Evolutionary conservation across 768 basidiomycete genomes (phyloP).

Genomic region (Mrakia blollopis): DNA sequence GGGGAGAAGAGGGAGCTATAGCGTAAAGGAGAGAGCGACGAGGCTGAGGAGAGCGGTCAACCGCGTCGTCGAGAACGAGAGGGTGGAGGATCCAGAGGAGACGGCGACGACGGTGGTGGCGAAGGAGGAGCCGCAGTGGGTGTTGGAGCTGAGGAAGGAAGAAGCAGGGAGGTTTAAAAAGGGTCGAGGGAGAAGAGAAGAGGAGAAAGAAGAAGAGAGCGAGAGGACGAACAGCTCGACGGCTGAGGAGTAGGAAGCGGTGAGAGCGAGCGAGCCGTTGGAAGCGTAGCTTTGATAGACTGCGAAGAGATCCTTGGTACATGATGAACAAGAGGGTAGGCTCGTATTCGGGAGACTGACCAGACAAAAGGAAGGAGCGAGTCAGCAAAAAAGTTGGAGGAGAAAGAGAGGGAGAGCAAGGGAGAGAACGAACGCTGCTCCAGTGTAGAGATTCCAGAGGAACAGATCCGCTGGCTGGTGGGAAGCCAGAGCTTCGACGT

Average conservation of each 20-base stretch:
- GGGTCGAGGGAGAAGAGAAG: not conserved
- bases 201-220: not conserved
- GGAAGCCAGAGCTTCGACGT: slow-evolving; percentile 58
- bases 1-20: no score
- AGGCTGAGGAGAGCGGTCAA: not conserved
- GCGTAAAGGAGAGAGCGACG: no score
- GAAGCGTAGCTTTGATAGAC: slow-evolving; percentile 49
- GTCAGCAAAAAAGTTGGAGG: not conserved
- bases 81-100: not conserved
- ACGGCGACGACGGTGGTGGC: not conserved
- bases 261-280: slow-evolving; percentile 19
- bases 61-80: not conserved
- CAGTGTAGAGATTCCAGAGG: slow-evolving; percentile 65
- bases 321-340: slow-evolving; percentile 58
- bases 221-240: slow-evolving; percentile 2
- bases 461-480: slow-evolving; percentile 63
- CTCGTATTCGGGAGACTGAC: slow-evolving; percentile 51
- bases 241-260: not conserved
- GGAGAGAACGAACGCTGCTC: slow-evolving; percentile 39
- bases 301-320: slow-evolving; percentile 58
- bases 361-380: not conserved
- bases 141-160: not conserved
- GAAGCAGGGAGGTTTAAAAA: not conserved
- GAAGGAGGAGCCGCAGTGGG: not conserved
- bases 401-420: not conserved